phyloP scores from a whole-genome alignment of 805 yeast genomes.

The Candida sonorensis region DNA sequence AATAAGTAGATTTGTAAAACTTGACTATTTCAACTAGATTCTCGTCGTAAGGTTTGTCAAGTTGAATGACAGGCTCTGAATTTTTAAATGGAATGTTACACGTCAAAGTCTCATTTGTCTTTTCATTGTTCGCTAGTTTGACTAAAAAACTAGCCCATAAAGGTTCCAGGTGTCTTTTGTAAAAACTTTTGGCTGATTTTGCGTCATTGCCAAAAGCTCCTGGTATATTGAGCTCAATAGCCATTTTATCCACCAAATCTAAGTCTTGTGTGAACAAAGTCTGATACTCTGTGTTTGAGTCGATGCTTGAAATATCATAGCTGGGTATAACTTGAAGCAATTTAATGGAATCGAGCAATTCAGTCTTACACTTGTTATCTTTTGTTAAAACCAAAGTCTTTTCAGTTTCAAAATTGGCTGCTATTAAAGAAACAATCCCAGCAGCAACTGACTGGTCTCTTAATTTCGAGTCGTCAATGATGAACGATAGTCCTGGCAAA shows the following conservation, averaged over 20 bases:
- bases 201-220: slow-evolving; percentile 33
- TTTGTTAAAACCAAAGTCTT: slow-evolving; percentile 26
- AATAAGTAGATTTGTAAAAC: slow-evolving; percentile 8
- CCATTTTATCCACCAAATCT: slow-evolving; percentile 24
- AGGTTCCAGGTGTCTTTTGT: slow-evolving; percentile 16
- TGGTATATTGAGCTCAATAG: slow-evolving; percentile 21
- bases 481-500: slow-evolving; percentile 11
- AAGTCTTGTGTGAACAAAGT: slow-evolving; percentile 10
- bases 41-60: slow-evolving; percentile 1
- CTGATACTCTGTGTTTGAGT: slow-evolving; percentile 16
- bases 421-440: slow-evolving; percentile 16
- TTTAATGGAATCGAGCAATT: too few species aligned
- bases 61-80: slow-evolving; percentile 20
- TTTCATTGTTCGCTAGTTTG: slow-evolving; percentile 13
- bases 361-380: background rate
- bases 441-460: slow-evolving; percentile 29
- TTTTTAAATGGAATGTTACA: slow-evolving; percentile 20
- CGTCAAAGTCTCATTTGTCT: slow-evolving; percentile 17
- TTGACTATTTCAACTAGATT: slow-evolving; percentile 6
- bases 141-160: slow-evolving; percentile 19
- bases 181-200: slow-evolving; percentile 30
- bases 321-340: background rate
- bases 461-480: slow-evolving; percentile 15
- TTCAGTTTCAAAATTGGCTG: slow-evolving; percentile 18
- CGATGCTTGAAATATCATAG: background rate